phyloP scores from a whole-genome alignment of 768 basidiomycete species.

The Vararia minispora region DNA sequence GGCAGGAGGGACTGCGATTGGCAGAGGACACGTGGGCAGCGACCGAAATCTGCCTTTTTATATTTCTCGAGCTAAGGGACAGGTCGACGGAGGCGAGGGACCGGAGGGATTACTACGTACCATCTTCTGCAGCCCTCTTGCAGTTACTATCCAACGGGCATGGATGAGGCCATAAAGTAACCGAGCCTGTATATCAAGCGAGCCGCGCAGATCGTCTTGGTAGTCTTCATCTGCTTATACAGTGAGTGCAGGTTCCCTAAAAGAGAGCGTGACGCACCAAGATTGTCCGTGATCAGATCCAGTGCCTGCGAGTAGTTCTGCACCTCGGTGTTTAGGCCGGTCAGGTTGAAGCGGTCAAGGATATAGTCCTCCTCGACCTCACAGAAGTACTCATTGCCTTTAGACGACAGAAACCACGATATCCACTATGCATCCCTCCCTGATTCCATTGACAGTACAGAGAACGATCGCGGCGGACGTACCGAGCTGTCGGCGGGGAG shows the following conservation, averaged over 20 bases:
- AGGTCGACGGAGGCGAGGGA: not conserved
- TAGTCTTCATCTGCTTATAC: slow-evolving; percentile 73
- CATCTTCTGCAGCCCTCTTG: slow-evolving; percentile 91
- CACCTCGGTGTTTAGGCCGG: slow-evolving; percentile 93
- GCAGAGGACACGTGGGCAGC: slow-evolving; percentile 96
- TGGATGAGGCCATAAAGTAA: slow-evolving; percentile 94
- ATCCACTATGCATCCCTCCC: slow-evolving; percentile 58
- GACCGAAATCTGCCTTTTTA: slow-evolving; percentile 95
- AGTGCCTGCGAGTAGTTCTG: slow-evolving; percentile 90
- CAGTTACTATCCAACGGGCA: slow-evolving; percentile 94
- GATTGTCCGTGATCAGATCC: slow-evolving; percentile 91
- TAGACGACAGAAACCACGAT: slow-evolving; percentile 93
- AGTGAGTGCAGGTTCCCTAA: not conserved
- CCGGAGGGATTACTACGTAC: slow-evolving; percentile 26
- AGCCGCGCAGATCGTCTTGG: slow-evolving; percentile 85
- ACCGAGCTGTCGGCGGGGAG: slow-evolving; percentile 13
- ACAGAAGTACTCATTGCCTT: slow-evolving; percentile 99
- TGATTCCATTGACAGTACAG: slow-evolving; percentile 6
- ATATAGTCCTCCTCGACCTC: slow-evolving; percentile 99
- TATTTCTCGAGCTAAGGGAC: slow-evolving; percentile 78
- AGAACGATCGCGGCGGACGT: not conserved
- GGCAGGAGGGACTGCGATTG: slow-evolving; percentile 91
- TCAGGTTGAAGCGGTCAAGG: slow-evolving; percentile 95
- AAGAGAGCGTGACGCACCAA: slow-evolving; percentile 46
- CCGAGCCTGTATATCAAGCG: slow-evolving; percentile 87